Conservation (phyloP, 2,329 filamentous ascomycete species). For the Byssoonygena ceratinophila region DNA sequence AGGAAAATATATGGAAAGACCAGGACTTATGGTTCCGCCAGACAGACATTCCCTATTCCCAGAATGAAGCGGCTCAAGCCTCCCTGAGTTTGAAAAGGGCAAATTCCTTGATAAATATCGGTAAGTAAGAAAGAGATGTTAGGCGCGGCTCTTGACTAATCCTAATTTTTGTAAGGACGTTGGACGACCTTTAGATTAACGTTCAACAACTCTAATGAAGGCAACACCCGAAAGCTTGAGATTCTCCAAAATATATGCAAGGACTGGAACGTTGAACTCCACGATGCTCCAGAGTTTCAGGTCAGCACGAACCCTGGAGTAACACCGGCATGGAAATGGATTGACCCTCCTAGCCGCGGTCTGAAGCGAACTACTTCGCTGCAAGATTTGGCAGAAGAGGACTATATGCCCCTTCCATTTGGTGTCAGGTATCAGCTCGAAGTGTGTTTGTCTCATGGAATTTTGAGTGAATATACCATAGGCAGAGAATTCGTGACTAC, state of each 20-base stretch:
- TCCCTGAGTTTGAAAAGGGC: conserved; percentile 41
- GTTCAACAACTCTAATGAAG: conserved; percentile 29
- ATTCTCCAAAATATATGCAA: conserved; percentile 46
- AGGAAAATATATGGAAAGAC: conserved; percentile 43
- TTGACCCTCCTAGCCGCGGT: conserved; percentile 26
- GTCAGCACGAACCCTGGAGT: conserved; percentile 14
- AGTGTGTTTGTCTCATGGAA: conserved; percentile 73
- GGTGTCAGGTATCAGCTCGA: conserved; percentile 80
- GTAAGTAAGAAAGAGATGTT: conserved; percentile 24
- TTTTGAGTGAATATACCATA: conserved; percentile 67
- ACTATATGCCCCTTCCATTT: conserved; percentile 48
- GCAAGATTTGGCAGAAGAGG: conserved; percentile 28
- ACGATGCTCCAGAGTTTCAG: conserved; percentile 36
- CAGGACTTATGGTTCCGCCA: conserved; percentile 52
- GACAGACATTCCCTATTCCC: conserved; percentile 49
- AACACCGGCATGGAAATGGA: conserved; percentile 31
- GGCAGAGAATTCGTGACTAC: conserved; percentile 54
- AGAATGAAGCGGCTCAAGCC: conserved; percentile 25
- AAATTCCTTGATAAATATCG: conserved; percentile 50
- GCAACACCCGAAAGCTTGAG: conserved; percentile 29
- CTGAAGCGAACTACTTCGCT: conserved; percentile 26
- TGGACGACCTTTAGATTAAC: conserved; percentile 52
- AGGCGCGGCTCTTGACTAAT: conserved; percentile 6
- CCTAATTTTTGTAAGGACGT: conserved; percentile 35
- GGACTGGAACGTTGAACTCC: conserved; percentile 60